Evolutionary conservation across 495 filamentous ascomycete species (phyloP).

Genomic region (Penicillium antarcticum): DNA sequence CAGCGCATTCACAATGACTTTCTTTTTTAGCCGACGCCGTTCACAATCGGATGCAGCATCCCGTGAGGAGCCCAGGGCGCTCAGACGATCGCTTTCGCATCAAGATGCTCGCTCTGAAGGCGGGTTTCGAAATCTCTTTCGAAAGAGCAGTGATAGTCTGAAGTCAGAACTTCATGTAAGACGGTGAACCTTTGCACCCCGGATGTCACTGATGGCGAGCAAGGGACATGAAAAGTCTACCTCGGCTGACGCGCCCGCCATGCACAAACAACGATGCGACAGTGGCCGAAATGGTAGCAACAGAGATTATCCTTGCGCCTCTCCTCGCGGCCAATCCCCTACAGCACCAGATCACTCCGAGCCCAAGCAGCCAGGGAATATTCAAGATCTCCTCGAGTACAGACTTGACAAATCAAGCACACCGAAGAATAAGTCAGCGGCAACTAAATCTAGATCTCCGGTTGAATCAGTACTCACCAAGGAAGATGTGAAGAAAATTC

Average conservation of each 20-base stretch:
- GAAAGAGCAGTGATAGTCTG: conserved; percentile 16
- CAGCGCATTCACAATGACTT: conserved; percentile 11
- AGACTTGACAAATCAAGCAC: conserved; percentile 12
- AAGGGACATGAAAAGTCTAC: not conserved
- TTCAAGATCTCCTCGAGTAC: conserved; percentile 29
- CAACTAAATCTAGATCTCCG: not conserved
- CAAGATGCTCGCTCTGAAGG: conserved; percentile 7
- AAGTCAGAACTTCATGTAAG: not conserved
- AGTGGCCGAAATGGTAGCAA: not conserved
- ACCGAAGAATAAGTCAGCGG: not conserved
- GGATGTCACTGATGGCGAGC: not conserved
- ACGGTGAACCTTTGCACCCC: not conserved
- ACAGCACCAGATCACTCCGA: conserved; percentile 11
- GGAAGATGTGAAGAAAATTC: conserved; percentile 62
- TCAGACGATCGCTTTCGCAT: not conserved
- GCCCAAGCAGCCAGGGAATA: conserved; percentile 27
- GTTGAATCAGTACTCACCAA: conserved; percentile 39
- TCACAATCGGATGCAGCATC: conserved; percentile 16
- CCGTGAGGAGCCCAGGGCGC: not conserved
- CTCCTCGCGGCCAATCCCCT: not conserved
- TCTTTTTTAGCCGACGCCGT: conserved; percentile 20
- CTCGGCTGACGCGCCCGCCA: not conserved
- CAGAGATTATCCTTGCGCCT: not conserved
- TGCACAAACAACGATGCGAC: not conserved
- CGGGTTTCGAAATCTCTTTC: conserved; percentile 29